Percentiles rank a stretch among this genome's conserved stretches.
phyloP scores from a whole-genome alignment of 2,329 filamentous ascomycete genomes.

The Trichoderma sp. region DNA sequence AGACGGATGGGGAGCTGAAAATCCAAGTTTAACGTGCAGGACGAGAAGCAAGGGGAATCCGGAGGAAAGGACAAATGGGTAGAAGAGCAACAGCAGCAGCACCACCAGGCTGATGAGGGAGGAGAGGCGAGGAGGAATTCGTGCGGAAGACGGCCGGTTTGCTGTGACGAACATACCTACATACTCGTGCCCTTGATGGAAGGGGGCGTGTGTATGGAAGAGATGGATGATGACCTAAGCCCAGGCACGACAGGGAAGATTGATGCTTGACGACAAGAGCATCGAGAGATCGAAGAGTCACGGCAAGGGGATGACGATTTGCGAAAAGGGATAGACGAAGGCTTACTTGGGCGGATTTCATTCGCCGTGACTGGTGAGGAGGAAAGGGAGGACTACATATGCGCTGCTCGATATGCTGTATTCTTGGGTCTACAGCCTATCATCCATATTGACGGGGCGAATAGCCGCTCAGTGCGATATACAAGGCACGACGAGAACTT shows the following conservation, averaged over 20 bases:
- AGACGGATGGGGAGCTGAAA: constrained; percentile 12
- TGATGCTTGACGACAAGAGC: constrained; percentile 1
- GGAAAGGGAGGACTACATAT: not conserved
- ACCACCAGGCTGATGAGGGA: not conserved
- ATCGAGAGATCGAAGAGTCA: constrained; percentile 35
- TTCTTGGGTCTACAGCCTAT: not conserved
- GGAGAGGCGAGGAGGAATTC: not conserved
- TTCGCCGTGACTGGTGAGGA: not conserved
- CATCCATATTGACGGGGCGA: not conserved
- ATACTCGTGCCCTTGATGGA: not conserved
- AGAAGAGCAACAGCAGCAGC: too few relatives aligned
- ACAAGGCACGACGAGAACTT: not conserved
- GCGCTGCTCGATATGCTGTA: not conserved
- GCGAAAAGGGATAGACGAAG: not conserved
- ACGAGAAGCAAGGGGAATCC: too few relatives aligned
- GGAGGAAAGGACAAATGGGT: too few relatives aligned
- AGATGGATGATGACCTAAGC: not conserved
- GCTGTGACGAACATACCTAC: constrained; percentile 5
- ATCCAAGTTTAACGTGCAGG: too few relatives aligned
- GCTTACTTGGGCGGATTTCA: not conserved
- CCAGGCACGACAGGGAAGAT: not conserved
- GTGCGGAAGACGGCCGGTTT: not conserved
- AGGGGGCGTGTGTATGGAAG: constrained; percentile 18
- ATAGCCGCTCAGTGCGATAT: constrained; percentile 16
- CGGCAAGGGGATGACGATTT: constrained; percentile 36